Evolutionary conservation across 257 asterid species (phyloP).

Genomic region (Solanum sejunctum): DNA sequence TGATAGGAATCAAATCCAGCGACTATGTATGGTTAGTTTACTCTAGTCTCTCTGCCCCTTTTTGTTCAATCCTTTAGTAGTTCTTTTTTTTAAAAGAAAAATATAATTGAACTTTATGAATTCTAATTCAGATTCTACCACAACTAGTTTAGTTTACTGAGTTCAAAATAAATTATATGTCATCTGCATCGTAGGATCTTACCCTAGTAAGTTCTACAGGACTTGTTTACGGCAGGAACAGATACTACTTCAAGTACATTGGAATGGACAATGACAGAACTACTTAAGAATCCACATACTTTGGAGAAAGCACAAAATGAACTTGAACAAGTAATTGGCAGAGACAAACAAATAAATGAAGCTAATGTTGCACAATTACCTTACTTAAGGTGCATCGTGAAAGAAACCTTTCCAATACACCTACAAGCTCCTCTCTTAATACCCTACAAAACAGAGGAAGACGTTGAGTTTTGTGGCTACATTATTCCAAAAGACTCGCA

Average conservation of each 20-base stretch:
- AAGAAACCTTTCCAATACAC: background rate
- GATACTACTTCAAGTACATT: background rate
- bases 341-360: background rate
- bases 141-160: no score
- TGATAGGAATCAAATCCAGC: constrained; percentile 45
- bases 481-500: background rate
- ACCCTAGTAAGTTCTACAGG: background rate
- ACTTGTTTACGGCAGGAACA: background rate
- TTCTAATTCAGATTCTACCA: no score
- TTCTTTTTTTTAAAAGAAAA: no score
- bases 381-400: background rate
- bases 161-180: no score
- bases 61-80: no score
- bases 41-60: background rate
- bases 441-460: background rate
- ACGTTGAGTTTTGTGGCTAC: background rate
- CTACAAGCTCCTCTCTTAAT: background rate
- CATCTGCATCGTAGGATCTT: background rate
- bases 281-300: background rate
- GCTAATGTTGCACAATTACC: background rate
- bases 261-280: background rate
- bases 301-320: background rate
- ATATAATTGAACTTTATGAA: no score
- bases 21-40: constrained; percentile 38
- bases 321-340: background rate